Conservation (phyloP, 139 green algal genomes). For the Marvania coccoides region DNA sequence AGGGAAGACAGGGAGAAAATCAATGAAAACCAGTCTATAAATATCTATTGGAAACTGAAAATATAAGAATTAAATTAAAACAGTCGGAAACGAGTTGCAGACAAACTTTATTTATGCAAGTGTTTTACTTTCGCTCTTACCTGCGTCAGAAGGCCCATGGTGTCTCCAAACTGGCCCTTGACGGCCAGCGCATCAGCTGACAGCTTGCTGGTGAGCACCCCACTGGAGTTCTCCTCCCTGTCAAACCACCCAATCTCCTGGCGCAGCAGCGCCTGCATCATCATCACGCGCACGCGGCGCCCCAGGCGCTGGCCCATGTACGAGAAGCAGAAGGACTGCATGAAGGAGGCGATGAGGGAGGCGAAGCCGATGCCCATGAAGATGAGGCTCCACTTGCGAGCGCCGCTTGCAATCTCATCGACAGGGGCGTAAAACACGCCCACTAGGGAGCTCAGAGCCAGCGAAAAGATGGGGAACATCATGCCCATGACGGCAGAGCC, state of each 20-base stretch:
- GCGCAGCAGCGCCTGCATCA: constrained; percentile 47
- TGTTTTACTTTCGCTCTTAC: too few relatives aligned
- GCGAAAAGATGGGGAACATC: constrained; percentile 58
- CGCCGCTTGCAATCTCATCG: constrained; percentile 13
- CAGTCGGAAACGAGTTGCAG: too few relatives aligned
- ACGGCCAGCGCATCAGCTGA: constrained; percentile 45
- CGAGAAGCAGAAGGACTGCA: constrained; percentile 37
- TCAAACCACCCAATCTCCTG: constrained; percentile 37
- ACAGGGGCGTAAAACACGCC: constrained; percentile 25
- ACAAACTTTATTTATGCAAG: too few relatives aligned
- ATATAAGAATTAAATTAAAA: too few relatives aligned
- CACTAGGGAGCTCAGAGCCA: constrained; percentile 45
- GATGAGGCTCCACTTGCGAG: constrained; percentile 44
- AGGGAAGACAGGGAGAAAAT: too few relatives aligned
- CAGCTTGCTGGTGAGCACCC: constrained; percentile 46
- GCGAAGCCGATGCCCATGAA: constrained; percentile 54
- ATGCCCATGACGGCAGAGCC: constrained; percentile 32
- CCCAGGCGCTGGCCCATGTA: constrained; percentile 49
- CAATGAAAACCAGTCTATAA: too few relatives aligned
- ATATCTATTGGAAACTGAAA: too few relatives aligned
- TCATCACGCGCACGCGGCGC: constrained; percentile 39
- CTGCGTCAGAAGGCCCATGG: constrained; percentile 21
- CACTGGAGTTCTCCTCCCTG: constrained; percentile 41
- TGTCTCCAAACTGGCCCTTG: constrained; percentile 26
- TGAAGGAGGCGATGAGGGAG: constrained; percentile 17